These are phyloP conservation scores for Asterionellopsis glacialis DNA, from an alignment of 108 stramenopile species.

Conservation along the genomic window DNA sequence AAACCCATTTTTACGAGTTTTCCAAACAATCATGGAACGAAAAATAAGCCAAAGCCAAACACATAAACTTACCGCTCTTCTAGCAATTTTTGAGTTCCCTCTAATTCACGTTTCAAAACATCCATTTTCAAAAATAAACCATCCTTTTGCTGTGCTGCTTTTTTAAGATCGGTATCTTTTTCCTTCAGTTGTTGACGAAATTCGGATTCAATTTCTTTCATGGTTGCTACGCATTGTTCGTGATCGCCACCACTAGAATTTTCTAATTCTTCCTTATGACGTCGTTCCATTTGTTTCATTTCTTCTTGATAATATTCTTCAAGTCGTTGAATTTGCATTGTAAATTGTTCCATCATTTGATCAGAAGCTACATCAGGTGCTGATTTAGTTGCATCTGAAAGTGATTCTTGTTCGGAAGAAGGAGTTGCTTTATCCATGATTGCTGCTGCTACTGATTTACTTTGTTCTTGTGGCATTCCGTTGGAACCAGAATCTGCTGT, in stretches of 20 bases:
- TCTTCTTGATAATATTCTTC: slow-evolving; percentile 70
- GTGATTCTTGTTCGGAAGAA: neutral
- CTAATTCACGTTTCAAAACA: slow-evolving; percentile 53
- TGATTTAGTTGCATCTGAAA: neutral
- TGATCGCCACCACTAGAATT: slow-evolving; percentile 40
- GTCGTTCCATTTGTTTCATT: slow-evolving; percentile 38
- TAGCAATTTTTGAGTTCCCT: slow-evolving; percentile 46
- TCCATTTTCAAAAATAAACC: slow-evolving; percentile 43
- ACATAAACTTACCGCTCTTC: slow-evolving; percentile 35
- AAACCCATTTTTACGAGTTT: too few species aligned
- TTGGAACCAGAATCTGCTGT: neutral
- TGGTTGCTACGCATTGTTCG: slow-evolving; percentile 14
- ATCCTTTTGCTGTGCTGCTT: slow-evolving; percentile 34
- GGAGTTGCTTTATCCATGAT: neutral
- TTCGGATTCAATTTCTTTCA: slow-evolving; percentile 29
- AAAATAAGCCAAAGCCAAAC: neutral
- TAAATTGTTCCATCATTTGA: slow-evolving; percentile 56
- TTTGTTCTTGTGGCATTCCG: neutral
- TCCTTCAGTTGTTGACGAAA: slow-evolving; percentile 20
- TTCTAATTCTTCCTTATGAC: slow-evolving; percentile 39
- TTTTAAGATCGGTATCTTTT: slow-evolving; percentile 33
- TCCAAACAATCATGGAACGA: neutral
- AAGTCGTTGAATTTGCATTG: slow-evolving; percentile 72
- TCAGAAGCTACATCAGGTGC: slow-evolving; percentile 19
- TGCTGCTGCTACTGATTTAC: neutral